Conservation (phyloP, 1,139 yeast species). For the Pichia sp. region DNA sequence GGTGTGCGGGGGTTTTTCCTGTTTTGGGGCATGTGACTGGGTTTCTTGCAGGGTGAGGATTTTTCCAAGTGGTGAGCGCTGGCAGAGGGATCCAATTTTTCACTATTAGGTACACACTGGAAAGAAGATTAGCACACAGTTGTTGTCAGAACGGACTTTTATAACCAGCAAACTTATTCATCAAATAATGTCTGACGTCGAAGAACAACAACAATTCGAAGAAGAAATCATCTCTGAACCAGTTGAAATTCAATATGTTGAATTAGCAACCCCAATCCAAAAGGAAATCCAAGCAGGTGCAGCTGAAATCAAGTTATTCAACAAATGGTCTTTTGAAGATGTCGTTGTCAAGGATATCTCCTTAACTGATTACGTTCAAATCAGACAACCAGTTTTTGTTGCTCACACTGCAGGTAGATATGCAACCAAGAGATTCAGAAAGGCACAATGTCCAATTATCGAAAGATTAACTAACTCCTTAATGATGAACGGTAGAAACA, state of each 20-base stretch:
- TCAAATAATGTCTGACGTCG: conserved; percentile 32
- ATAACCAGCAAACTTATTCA: neutral
- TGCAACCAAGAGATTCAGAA: conserved; percentile 99
- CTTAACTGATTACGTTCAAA: conserved; percentile 95
- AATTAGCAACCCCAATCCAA: conserved; percentile 92
- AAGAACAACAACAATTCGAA: conserved; percentile 20
- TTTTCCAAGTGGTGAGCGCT: neutral
- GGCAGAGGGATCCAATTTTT: neutral
- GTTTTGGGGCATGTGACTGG: conserved; percentile 23
- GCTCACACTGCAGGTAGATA: conserved; percentile 99
- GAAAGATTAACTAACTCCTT: conserved; percentile 99
- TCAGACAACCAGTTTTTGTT: conserved; percentile 95
- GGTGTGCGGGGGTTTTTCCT: conserved; percentile 8
- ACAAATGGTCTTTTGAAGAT: conserved; percentile 98
- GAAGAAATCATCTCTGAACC: conserved; percentile 21
- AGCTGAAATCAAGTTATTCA: conserved; percentile 94
- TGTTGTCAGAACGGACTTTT: neutral
- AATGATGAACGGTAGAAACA: conserved; percentile 99
- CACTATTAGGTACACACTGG: neutral
- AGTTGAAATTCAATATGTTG: conserved; percentile 56
- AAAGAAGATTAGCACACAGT: neutral
- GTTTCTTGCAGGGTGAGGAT: neutral
- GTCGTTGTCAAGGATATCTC: conserved; percentile 98
- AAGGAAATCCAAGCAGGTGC: conserved; percentile 95
- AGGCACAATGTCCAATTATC: conserved; percentile 98